These are phyloP conservation scores for Protomyces inouyei DNA, from an alignment of 1,139 yeast species.

Conservation along the genomic window DNA sequence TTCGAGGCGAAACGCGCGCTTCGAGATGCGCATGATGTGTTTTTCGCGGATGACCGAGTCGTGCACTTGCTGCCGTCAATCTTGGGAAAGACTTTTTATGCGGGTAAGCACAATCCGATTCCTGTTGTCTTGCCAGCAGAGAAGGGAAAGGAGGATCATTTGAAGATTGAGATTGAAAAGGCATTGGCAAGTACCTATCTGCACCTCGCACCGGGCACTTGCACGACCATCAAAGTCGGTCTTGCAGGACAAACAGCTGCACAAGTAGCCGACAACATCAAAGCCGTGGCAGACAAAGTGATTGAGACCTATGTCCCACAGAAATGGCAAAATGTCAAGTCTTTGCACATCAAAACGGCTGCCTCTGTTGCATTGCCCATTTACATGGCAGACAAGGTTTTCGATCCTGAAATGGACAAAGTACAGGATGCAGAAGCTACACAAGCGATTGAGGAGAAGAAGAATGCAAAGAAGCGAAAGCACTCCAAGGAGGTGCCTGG, in stretches of 20 bases:
- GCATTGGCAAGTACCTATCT: constrained; percentile 57
- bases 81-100: constrained; percentile 74
- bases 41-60: constrained; percentile 77
- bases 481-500: constrained; percentile 32
- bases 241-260: constrained; percentile 44
- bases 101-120: constrained; percentile 61
- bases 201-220: constrained; percentile 70
- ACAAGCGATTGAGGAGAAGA: constrained; percentile 34
- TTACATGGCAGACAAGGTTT: constrained; percentile 60
- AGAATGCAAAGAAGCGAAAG: constrained; percentile 38
- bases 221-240: constrained; percentile 65
- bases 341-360: constrained; percentile 63
- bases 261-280: constrained; percentile 51
- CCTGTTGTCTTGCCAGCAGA: constrained; percentile 52
- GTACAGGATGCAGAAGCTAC: constrained; percentile 38
- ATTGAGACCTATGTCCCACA: constrained; percentile 40
- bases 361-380: constrained; percentile 81
- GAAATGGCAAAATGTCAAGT: constrained; percentile 49
- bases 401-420: constrained; percentile 42
- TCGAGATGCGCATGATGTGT: constrained; percentile 51
- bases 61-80: constrained; percentile 74
- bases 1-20: constrained; percentile 45
- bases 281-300: constrained; percentile 53
- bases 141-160: constrained; percentile 32
- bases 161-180: constrained; percentile 49